Evolutionary conservation across 345 rosid species (phyloP).

Genomic region (Iberis pinnata): DNA sequence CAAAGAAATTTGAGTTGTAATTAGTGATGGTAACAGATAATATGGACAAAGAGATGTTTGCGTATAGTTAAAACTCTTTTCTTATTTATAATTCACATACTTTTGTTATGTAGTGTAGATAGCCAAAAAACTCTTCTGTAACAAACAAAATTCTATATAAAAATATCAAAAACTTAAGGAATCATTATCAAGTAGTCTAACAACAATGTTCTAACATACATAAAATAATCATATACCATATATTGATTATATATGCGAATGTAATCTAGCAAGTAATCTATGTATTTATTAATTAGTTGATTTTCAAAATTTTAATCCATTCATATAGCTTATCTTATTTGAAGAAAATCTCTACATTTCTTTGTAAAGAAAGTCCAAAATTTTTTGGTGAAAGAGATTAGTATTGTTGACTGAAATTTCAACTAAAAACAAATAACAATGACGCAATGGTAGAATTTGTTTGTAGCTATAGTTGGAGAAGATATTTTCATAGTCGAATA

Average conservation of each 20-base stretch:
- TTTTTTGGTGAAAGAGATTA: slow-evolving; percentile 19
- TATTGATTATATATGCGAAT: neutral
- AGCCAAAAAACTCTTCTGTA: neutral
- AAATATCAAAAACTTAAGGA: neutral
- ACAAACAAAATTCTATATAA: neutral
- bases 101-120: neutral
- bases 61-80: neutral
- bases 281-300: neutral
- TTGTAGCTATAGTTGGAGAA: slow-evolving; percentile 24
- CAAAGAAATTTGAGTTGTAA: no score
- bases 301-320: neutral
- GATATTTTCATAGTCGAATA: slow-evolving; percentile 17
- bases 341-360: neutral
- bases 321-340: neutral
- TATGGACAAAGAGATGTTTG: no score
- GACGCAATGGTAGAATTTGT: slow-evolving; percentile 11
- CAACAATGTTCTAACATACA: neutral
- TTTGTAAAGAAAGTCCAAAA: slow-evolving; percentile 13
- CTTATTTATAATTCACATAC: neutral
- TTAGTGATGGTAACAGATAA: no score
- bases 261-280: neutral
- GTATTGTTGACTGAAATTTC: slow-evolving; percentile 16
- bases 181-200: neutral
- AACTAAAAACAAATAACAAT: slow-evolving; percentile 16
- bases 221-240: neutral